Percentiles rank a stretch among this genome's conserved stretches.
These are phyloP conservation scores for Ophiostoma pallidulum DNA, from an alignment of 2,329 filamentous ascomycete species.

Conservation along the genomic window DNA sequence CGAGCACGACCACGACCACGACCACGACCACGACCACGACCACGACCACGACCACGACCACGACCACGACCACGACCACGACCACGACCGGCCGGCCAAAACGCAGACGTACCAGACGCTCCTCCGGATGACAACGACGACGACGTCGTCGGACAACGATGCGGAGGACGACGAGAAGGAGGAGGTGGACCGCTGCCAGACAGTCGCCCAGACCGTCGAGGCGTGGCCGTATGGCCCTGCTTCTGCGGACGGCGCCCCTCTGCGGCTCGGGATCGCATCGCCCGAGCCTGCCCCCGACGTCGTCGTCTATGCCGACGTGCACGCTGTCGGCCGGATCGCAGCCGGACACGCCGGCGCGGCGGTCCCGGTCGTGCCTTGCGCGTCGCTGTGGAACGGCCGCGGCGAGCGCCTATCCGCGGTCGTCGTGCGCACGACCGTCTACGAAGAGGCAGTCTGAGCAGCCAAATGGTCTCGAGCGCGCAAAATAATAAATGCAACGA, in stretches of 20 bases:
- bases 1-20: too few species aligned
- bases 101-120: background rate
- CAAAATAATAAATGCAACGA: too few species aligned
- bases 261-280: too few species aligned
- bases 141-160: background rate
- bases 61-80: background rate
- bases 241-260: too few species aligned
- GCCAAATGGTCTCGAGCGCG: too few species aligned
- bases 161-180: background rate
- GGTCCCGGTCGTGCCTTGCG: conserved; percentile 30
- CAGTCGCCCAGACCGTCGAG: background rate
- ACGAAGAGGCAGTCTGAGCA: background rate
- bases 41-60: background rate
- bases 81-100: background rate
- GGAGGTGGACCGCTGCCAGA: background rate
- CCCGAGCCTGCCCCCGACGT: conserved; percentile 2
- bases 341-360: background rate
- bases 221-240: conserved; percentile 9
- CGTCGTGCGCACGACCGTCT: conserved; percentile 19
- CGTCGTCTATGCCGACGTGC: conserved; percentile 13
- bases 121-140: background rate
- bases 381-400: conserved; percentile 31
- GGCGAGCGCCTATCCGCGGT: conserved; percentile 29
- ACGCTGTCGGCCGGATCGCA: background rate
- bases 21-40: background rate